phyloP scores from a whole-genome alignment of 1,284 basidiomycete species.

The Boletus mariae region DNA sequence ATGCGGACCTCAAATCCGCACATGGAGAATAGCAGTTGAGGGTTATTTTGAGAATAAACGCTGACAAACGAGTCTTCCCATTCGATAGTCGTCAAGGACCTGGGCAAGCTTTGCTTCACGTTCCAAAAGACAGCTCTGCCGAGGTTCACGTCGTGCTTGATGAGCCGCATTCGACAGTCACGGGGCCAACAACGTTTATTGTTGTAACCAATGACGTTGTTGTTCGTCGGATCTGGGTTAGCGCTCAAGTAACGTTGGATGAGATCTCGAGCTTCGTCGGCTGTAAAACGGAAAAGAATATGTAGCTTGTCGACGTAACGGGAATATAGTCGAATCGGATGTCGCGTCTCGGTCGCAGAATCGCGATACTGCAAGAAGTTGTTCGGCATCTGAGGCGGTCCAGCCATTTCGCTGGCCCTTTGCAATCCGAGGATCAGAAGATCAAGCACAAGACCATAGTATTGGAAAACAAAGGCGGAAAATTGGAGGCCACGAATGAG shows the following conservation, averaged over 20 bases:
- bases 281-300: conserved; percentile 97
- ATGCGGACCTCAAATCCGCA: conserved; percentile 97
- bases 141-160: conserved; percentile 99
- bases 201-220: conserved; percentile 98
- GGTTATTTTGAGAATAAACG: conserved; percentile 97
- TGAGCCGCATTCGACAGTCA: conserved; percentile 97
- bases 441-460: conserved; percentile 89
- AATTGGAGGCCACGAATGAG: conserved; percentile 94
- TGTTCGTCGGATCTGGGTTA: conserved; percentile 97
- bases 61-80: conserved; percentile 98
- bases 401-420: conserved; percentile 95
- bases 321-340: conserved; percentile 93
- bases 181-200: conserved; percentile 99
- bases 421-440: conserved; percentile 91
- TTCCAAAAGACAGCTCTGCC: conserved; percentile 99
- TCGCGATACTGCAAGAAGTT: conserved; percentile 96
- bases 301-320: conserved; percentile 93
- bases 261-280: conserved; percentile 95
- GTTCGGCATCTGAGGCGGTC: conserved; percentile 92
- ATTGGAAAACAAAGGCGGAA: conserved; percentile 96
- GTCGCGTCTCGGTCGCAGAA: conserved; percentile 87
- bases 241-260: conserved; percentile 97
- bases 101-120: conserved; percentile 94
- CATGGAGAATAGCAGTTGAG: conserved; percentile 98
- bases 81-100: conserved; percentile 97